phyloP scores from a whole-genome alignment of 2,329 filamentous ascomycete species.

The Talaromyces islandicus region DNA sequence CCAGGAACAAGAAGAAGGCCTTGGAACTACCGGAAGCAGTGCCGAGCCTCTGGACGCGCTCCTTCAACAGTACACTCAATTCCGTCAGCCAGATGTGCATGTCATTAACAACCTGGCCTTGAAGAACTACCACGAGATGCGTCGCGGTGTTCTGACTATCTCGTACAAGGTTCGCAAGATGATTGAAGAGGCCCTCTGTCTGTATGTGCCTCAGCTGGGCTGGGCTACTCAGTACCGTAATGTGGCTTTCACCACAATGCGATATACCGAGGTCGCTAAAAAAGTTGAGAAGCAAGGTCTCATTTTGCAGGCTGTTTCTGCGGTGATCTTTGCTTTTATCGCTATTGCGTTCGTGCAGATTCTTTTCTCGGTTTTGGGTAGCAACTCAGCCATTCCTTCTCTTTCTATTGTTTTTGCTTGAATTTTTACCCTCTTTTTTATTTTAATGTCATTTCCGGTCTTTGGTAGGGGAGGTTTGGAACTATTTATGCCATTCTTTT shows the following conservation, averaged over 20 bases:
- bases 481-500: neutral
- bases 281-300: neutral
- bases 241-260: neutral
- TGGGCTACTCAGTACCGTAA: neutral
- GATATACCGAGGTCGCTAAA: neutral
- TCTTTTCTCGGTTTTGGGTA: neutral
- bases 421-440: neutral
- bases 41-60: neutral
- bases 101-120: neutral
- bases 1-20: neutral
- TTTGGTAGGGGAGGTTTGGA: neutral
- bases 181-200: neutral
- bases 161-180: neutral
- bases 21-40: neutral
- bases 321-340: neutral
- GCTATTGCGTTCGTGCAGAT: neutral
- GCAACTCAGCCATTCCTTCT: neutral
- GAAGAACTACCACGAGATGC: neutral
- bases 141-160: neutral
- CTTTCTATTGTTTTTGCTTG: neutral
- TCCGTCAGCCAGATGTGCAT: neutral
- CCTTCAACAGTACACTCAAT: neutral
- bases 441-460: neutral
- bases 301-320: neutral
- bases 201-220: neutral